A percentile compares a stretch with the other conserved stretches of the same genome.
These are phyloP conservation scores for Laguncularia racemosa DNA, from an alignment of 345 rosid genomes.

Conservation along the genomic window DNA sequence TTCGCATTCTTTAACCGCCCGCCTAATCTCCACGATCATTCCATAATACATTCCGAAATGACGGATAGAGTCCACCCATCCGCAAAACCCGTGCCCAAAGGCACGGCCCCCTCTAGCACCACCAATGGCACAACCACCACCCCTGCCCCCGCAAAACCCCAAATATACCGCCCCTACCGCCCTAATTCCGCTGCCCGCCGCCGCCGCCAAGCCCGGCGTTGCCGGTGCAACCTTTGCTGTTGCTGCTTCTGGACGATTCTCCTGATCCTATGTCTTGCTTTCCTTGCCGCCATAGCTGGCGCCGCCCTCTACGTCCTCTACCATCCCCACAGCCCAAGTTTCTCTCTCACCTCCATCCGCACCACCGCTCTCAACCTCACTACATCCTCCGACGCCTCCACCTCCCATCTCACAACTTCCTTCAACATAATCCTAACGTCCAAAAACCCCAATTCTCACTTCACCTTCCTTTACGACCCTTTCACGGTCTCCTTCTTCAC, in stretches of 20 bases:
- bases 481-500: slow-evolving; percentile 31
- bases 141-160: slow-evolving; percentile 23
- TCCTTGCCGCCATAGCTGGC: slow-evolving; percentile 50
- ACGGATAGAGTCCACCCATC: slow-evolving; percentile 67
- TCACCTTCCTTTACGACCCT: slow-evolving; percentile 53
- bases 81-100: slow-evolving; percentile 64
- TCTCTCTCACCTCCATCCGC: slow-evolving; percentile 58
- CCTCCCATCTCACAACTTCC: slow-evolving; percentile 50
- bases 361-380: slow-evolving; percentile 56
- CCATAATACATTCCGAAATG: slow-evolving; percentile 13
- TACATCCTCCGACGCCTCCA: slow-evolving; percentile 42
- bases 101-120: slow-evolving; percentile 35
- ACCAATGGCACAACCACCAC: slow-evolving; percentile 28
- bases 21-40: background rate
- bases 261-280: slow-evolving; percentile 38
- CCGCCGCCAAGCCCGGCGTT: slow-evolving; percentile 38
- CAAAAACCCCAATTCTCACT: slow-evolving; percentile 60
- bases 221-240: slow-evolving; percentile 60
- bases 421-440: slow-evolving; percentile 62
- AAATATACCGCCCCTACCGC: slow-evolving; percentile 50
- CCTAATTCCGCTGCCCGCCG: slow-evolving; percentile 50
- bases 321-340: slow-evolving; percentile 57
- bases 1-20: background rate
- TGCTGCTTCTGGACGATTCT: slow-evolving; percentile 72
- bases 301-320: slow-evolving; percentile 57